Evolutionary conservation across 768 basidiomycete species (phyloP).

Genomic region (Cystobasidiopsis lactophilus): DNA sequence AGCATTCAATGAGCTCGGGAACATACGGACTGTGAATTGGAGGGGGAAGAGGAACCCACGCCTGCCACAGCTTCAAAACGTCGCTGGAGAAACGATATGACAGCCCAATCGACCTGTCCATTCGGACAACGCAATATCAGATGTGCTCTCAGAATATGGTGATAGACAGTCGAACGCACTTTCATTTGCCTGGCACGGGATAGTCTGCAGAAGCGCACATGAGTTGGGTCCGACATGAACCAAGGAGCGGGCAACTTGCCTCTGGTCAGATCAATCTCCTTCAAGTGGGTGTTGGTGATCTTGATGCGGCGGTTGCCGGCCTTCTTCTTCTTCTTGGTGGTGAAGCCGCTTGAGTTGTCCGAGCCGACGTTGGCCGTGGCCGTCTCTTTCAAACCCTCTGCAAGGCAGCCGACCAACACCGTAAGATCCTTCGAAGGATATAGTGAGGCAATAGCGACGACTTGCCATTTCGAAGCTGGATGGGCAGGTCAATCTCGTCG

Average conservation of each 20-base stretch:
- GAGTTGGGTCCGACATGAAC: no score
- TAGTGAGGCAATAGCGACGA: conserved; percentile 6
- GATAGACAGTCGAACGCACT: no score
- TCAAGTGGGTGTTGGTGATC: conserved; percentile 73
- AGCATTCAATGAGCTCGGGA: no score
- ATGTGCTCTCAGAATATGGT: no score
- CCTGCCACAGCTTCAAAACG: no score
- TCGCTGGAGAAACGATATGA: no score
- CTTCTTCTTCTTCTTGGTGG: conserved; percentile 60
- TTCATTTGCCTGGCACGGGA: no score
- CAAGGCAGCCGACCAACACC: background rate
- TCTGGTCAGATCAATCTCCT: conserved; percentile 52
- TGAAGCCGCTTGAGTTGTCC: conserved; percentile 32
- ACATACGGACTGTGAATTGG: no score
- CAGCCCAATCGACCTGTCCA: no score
- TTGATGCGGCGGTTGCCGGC: conserved; percentile 49
- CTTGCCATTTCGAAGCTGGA: conserved; percentile 49
- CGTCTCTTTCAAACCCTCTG: conserved; percentile 29
- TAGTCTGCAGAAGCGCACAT: no score
- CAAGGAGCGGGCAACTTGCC: conserved; percentile 19
- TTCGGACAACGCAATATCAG: no score
- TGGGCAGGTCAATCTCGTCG: conserved; percentile 59
- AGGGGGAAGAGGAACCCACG: no score
- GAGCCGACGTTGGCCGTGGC: conserved; percentile 31
- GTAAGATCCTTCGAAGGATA: background rate